Percentiles rank a stretch among this genome's conserved stretches.
Evolutionary conservation across 192 early-diverging fungal species (phyloP).

Genomic region (Podila horticola): DNA sequence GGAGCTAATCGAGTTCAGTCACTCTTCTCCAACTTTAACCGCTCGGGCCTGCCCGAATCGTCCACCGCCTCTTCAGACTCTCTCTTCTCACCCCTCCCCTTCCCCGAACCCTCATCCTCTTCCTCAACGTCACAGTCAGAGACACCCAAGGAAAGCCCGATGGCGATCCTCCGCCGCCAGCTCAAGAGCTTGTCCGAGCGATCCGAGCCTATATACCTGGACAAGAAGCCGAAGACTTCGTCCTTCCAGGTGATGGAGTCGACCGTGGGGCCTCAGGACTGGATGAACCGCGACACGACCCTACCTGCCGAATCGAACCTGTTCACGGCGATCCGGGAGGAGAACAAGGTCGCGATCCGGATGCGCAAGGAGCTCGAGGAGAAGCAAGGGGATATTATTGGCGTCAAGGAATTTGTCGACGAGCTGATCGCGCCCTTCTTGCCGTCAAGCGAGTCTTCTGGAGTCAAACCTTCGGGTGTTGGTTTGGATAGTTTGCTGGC

Average conservation of each 20-base stretch:
- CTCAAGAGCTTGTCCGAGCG: slow-evolving; percentile 34
- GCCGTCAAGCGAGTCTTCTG: not conserved
- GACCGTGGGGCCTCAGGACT: slow-evolving; percentile 34
- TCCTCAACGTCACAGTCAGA: not conserved
- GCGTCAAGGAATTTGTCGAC: slow-evolving; percentile 45
- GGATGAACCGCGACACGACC: slow-evolving; percentile 23
- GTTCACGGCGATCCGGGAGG: slow-evolving; percentile 32
- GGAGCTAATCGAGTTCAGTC: slow-evolving; percentile 31
- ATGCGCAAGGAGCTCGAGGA: slow-evolving; percentile 42
- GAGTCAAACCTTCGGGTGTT: slow-evolving; percentile 21
- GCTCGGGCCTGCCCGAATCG: slow-evolving; percentile 12
- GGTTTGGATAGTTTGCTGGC: slow-evolving; percentile 36
- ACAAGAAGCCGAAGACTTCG: slow-evolving; percentile 30
- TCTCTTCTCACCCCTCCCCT: not conserved
- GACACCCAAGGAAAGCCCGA: slow-evolving; percentile 18
- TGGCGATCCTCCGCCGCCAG: slow-evolving; percentile 41
- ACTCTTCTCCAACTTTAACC: slow-evolving; percentile 46
- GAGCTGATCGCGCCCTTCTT: slow-evolving; percentile 26
- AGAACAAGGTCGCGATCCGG: slow-evolving; percentile 48
- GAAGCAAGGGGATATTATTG: slow-evolving; percentile 18
- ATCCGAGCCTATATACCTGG: slow-evolving; percentile 40
- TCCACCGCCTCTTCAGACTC: not conserved
- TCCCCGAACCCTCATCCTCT: not conserved
- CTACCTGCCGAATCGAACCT: slow-evolving; percentile 22
- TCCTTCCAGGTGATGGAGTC: slow-evolving; percentile 34